Conservation (phyloP, 2,329 filamentous ascomycete species). For the Onygenales sp. region DNA sequence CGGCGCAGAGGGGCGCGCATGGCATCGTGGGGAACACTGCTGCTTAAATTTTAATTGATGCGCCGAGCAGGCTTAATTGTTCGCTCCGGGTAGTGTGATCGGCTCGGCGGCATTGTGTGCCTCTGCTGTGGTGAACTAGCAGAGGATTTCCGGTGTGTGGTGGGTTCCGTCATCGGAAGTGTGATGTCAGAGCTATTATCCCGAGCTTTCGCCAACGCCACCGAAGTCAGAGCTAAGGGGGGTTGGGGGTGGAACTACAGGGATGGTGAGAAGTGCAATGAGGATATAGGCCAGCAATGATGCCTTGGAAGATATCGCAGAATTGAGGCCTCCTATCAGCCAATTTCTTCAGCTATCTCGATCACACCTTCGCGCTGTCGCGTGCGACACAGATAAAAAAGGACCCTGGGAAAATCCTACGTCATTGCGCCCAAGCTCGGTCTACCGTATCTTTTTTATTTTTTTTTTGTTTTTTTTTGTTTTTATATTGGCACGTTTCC, state of each 20-base stretch:
- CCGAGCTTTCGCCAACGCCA: neutral
- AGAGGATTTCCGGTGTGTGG: neutral
- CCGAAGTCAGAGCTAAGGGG: neutral
- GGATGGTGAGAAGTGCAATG: neutral
- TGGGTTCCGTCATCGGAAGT: neutral
- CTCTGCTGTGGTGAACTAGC: too few species aligned
- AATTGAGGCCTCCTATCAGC: neutral
- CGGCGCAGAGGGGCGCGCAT: neutral
- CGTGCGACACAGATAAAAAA: neutral
- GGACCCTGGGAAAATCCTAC: neutral
- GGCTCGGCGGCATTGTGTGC: neutral
- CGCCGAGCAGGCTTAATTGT: neutral
- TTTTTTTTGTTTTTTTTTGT: neutral
- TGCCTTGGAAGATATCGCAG: neutral
- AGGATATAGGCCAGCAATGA: neutral
- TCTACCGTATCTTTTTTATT: neutral
- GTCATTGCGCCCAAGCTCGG: conserved; percentile 1
- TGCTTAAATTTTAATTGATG: neutral
- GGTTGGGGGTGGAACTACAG: neutral
- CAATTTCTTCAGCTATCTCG: neutral
- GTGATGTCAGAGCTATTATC: neutral
- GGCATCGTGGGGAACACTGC: neutral
- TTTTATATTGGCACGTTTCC: too few species aligned
- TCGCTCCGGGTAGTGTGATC: neutral
- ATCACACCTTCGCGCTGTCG: neutral